Percentiles rank a stretch among this genome's conserved stretches.
These are phyloP conservation scores for Haplosporangium sp. DNA, from an alignment of 371 early-diverging fungal species.

Conservation along the genomic window DNA sequence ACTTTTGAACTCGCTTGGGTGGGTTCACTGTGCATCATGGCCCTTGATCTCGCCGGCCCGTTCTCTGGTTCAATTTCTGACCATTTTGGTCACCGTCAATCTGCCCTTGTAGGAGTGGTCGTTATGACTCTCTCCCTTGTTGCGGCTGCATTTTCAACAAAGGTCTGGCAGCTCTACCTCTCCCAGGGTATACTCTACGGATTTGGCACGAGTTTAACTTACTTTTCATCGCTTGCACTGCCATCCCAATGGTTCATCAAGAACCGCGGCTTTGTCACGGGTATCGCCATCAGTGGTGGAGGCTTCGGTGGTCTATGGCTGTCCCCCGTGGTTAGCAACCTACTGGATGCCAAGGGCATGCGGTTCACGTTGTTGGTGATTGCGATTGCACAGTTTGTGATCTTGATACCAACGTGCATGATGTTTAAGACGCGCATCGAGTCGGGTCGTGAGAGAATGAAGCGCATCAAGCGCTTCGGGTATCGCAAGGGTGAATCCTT, in stretches of 20 bases:
- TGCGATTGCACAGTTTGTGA: constrained; percentile 64
- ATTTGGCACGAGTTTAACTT: constrained; percentile 63
- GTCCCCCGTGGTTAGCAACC: constrained; percentile 69
- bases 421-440: constrained; percentile 46
- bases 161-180: constrained; percentile 67
- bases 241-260: constrained; percentile 83
- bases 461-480: constrained; percentile 34
- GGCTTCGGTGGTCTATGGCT: constrained; percentile 84
- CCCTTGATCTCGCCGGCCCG: constrained; percentile 60
- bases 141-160: constrained; percentile 56
- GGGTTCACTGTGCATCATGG: constrained; percentile 59
- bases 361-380: constrained; percentile 73
- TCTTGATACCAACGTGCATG: constrained; percentile 58
- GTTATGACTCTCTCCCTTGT: constrained; percentile 62
- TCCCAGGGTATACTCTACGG: constrained; percentile 67
- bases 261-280: constrained; percentile 78
- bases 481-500: constrained; percentile 45
- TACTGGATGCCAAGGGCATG: constrained; percentile 68
- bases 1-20: constrained; percentile 62
- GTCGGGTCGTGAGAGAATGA: constrained; percentile 28
- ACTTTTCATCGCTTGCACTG: constrained; percentile 68
- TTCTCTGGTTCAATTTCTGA: constrained; percentile 56
- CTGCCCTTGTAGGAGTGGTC: constrained; percentile 58
- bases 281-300: constrained; percentile 79
- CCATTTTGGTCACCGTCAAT: constrained; percentile 55